phyloP scores from a whole-genome alignment of 1,284 basidiomycete genomes.

The Coriolopsis trogii region DNA sequence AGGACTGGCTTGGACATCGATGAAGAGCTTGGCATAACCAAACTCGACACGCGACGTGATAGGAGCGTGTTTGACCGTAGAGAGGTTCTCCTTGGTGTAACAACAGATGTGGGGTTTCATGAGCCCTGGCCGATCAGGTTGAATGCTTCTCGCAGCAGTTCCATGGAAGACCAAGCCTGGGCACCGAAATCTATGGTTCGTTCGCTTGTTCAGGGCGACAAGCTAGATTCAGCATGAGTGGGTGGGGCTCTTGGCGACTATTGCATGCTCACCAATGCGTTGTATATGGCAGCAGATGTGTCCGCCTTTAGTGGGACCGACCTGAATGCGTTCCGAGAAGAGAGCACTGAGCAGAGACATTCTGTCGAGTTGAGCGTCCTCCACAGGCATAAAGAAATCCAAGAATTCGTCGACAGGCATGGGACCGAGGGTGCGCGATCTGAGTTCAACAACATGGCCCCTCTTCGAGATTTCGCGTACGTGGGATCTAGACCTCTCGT shows the following conservation, averaged over 20 bases:
- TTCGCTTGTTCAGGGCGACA: not conserved
- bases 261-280: not conserved
- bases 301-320: not conserved
- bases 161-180: conserved; percentile 7
- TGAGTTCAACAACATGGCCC: no score
- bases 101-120: not conserved
- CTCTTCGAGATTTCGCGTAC: no score
- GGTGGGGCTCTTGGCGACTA: not conserved
- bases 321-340: not conserved
- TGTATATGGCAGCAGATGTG: not conserved
- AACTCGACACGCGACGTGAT: not conserved
- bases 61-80: not conserved
- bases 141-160: not conserved
- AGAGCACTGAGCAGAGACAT: not conserved
- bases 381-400: conserved; percentile 1
- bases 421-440: not conserved
- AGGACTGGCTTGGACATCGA: not conserved
- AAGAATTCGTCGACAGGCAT: conserved; percentile 2
- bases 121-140: not conserved
- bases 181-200: not conserved
- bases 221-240: not conserved
- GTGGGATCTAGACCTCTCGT: no score
- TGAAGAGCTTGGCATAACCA: conserved; percentile 5
- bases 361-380: no score
- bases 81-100: not conserved